Base-by-base conservation (phyloP, 805 yeast genomes). In the Zygotorulaspora sp. region DNA sequence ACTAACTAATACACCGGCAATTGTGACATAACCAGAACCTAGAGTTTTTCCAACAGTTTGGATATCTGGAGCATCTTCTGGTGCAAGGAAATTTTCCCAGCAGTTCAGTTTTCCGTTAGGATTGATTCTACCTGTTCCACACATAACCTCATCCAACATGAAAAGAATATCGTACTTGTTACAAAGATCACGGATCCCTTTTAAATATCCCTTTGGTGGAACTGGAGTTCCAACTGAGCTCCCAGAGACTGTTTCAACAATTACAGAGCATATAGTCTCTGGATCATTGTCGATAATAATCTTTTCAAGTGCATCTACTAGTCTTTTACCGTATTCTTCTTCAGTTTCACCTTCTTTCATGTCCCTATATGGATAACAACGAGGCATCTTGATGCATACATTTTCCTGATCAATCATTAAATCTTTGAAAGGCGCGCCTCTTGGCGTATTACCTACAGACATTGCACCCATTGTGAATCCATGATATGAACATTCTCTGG, bases 111-210 rank as follows among this genome's bases (percentile, higher is more conserved):
- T 63, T 24, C 78, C 78, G 30, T 54, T 48, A 11, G 59, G 58
- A 42, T 53, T 50, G 43, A 67, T 59, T 50, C 80, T 66, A 15
- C 78, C 79, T 25, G 72, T 66, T 22, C 80, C 80, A 51, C 76
- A 73, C 77, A 74, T 73, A 30, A 74, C 74, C 57, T 75, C 80
- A 48, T 75, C 80, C 33, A 72, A 57, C 59, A 71, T 63, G 48
- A 75, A 59, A 27, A 74, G 53, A 26, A 71, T 65, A 30, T 72
- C 78, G 54, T 73, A 74, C 51, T 74, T 74, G 55, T 70, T 68
- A 50, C 77, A 72, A 35, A 75, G 53, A 28, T 61, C 67, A 36
- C 71, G 57, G 28, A 67, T 57, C 10, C 73, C 76, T 39, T 66
- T 70, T 41, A 71, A 59, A 54, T 72, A 72, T 26, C 73, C 72